phyloP scores from a whole-genome alignment of 495 filamentous ascomycete species.

The Neurospora hispaniola region DNA sequence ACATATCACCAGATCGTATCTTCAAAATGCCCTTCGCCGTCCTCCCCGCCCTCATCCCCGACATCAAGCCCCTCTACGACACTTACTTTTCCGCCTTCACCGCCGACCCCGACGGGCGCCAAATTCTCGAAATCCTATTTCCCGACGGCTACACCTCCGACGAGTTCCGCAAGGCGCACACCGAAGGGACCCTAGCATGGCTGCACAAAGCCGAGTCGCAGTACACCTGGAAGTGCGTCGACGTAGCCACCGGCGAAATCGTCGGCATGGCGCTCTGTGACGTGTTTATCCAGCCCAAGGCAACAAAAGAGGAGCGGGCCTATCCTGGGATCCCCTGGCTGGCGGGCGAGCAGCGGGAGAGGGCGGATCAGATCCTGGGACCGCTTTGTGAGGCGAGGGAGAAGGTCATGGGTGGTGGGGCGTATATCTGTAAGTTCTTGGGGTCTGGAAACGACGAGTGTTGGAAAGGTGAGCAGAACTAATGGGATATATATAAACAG shows the following conservation, averaged over 20 bases:
- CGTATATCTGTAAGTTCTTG: constrained; percentile 21
- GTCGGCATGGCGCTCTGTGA: constrained; percentile 28
- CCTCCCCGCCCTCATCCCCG: constrained; percentile 31
- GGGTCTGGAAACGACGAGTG: neutral
- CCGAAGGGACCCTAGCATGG: constrained; percentile 21
- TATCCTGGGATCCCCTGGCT: constrained; percentile 22
- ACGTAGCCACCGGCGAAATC: constrained; percentile 21
- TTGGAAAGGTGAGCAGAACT: neutral
- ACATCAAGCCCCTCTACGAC: constrained; percentile 29
- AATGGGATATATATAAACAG: constrained; percentile 1
- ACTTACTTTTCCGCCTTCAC: constrained; percentile 32
- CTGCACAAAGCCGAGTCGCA: constrained; percentile 22
- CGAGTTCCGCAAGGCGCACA: constrained; percentile 24
- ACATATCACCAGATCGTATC: neutral
- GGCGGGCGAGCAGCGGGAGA: constrained; percentile 19
- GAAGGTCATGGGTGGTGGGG: constrained; percentile 16
- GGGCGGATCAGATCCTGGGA: constrained; percentile 17
- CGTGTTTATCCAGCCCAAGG: constrained; percentile 12
- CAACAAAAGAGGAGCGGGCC: constrained; percentile 13
- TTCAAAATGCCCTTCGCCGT: constrained; percentile 24
- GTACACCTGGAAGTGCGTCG: constrained; percentile 31
- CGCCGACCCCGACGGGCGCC: constrained; percentile 9
- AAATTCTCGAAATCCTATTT: constrained; percentile 26
- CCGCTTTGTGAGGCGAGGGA: constrained; percentile 24
- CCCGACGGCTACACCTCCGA: constrained; percentile 18